phyloP scores from a whole-genome alignment of 1,284 basidiomycete species.

The Gymnopus androsaceus region DNA sequence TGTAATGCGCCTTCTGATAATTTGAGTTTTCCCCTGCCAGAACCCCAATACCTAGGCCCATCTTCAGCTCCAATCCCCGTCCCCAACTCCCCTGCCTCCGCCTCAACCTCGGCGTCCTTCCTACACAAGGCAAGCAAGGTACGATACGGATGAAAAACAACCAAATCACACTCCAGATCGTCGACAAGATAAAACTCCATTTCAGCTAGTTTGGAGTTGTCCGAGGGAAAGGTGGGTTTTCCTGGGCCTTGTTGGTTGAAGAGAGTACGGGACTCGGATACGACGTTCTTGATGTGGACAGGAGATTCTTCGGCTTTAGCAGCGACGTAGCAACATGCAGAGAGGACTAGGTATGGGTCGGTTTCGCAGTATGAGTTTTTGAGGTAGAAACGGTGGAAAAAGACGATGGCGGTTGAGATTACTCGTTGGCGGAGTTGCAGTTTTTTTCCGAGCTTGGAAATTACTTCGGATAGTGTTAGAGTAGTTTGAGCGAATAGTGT shows the following conservation, averaged over 20 bases:
- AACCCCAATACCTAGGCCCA: slow-evolving; percentile 73
- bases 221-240: slow-evolving; percentile 82
- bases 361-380: slow-evolving; percentile 94
- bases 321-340: slow-evolving; percentile 93
- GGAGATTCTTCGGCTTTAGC: slow-evolving; percentile 97
- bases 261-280: slow-evolving; percentile 79
- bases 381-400: slow-evolving; percentile 93
- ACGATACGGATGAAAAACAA: slow-evolving; percentile 93
- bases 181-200: slow-evolving; percentile 99
- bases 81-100: slow-evolving; percentile 68
- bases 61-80: slow-evolving; percentile 57
- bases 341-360: slow-evolving; percentile 89
- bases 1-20: slow-evolving; percentile 70
- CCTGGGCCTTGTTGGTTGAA: too few relatives aligned
- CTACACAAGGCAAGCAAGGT: slow-evolving; percentile 78
- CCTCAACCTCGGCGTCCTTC: slow-evolving; percentile 42
- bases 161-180: slow-evolving; percentile 93
- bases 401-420: slow-evolving; percentile 90
- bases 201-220: slow-evolving; percentile 91
- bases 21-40: slow-evolving; percentile 68
- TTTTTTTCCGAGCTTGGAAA: slow-evolving; percentile 86
- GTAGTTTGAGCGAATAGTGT: neutral
- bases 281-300: slow-evolving; percentile 90
- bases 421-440: slow-evolving; percentile 85
- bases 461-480: slow-evolving; percentile 60